These are phyloP conservation scores for Rickenella mellea DNA, from an alignment of 768 basidiomycete genomes.

Conservation along the genomic window DNA sequence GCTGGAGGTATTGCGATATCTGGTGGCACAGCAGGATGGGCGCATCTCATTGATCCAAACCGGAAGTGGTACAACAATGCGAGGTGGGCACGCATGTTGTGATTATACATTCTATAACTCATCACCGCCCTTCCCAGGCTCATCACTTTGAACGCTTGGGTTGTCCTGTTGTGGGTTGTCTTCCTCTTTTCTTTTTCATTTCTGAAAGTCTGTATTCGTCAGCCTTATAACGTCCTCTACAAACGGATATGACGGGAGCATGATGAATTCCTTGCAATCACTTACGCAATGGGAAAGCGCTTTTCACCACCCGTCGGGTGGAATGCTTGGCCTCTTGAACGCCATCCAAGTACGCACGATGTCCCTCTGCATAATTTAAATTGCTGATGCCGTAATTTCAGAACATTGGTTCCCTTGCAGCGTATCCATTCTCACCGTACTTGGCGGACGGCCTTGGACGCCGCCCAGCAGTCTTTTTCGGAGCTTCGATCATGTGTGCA, in stretches of 20 bases:
- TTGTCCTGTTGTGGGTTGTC: conserved; percentile 46
- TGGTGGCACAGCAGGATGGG: conserved; percentile 25
- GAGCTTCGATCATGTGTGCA: conserved; percentile 60
- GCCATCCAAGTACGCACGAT: conserved; percentile 52
- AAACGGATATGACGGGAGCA: conserved; percentile 68
- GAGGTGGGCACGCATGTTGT: conserved; percentile 41
- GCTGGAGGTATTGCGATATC: conserved; percentile 30
- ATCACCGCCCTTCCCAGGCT: conserved; percentile 26
- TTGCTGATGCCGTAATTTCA: conserved; percentile 15
- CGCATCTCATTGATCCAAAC: conserved; percentile 51
- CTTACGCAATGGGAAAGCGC: conserved; percentile 52
- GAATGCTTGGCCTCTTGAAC: conserved; percentile 58
- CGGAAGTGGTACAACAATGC: conserved; percentile 73
- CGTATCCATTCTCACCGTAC: conserved; percentile 63
- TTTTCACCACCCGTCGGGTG: conserved; percentile 49
- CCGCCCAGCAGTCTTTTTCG: conserved; percentile 53
- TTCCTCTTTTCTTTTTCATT: neutral
- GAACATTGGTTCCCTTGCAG: conserved; percentile 64
- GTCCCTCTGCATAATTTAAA: neutral
- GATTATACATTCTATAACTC: too few species aligned
- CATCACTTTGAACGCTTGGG: conserved; percentile 60
- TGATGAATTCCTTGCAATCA: conserved; percentile 76
- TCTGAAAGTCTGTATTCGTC: neutral
- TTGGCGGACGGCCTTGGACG: conserved; percentile 67
- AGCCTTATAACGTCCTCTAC: conserved; percentile 71